Evolutionary conservation across 2,329 filamentous ascomycete genomes (phyloP).

Genomic region (Fusarium sulawesiense): DNA sequence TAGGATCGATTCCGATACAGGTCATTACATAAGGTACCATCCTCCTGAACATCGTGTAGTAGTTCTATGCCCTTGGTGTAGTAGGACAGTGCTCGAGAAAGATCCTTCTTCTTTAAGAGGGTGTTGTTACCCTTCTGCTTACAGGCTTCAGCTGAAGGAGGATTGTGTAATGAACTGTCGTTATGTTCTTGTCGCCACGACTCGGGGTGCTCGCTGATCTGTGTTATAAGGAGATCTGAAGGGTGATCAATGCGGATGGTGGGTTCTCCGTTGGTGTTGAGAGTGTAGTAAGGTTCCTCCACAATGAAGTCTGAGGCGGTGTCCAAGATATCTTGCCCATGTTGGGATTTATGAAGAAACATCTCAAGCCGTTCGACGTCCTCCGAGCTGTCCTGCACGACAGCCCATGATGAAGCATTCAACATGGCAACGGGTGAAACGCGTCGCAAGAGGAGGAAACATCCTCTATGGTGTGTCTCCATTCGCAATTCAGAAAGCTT

Average conservation of each 20-base stretch:
- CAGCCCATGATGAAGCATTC: conserved; percentile 46
- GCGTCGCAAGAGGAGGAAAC: conserved; percentile 43
- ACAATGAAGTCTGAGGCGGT: conserved; percentile 52
- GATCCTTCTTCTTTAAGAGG: too few relatives aligned
- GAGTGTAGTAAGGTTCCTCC: conserved; percentile 63
- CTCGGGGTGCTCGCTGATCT: conserved; percentile 27
- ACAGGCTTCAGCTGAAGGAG: conserved; percentile 23
- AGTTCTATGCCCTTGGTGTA: too few relatives aligned
- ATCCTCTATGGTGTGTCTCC: conserved; percentile 49
- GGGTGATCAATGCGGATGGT: conserved; percentile 54
- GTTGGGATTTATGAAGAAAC: conserved; percentile 51
- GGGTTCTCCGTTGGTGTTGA: conserved; percentile 54
- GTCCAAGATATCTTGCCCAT: conserved; percentile 51
- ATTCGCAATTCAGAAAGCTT: conserved; percentile 41
- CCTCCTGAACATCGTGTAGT: not conserved
- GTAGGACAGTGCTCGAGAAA: too few relatives aligned
- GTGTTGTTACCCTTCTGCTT: conserved; percentile 48
- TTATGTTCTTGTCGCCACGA: conserved; percentile 22
- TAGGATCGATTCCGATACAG: conserved; percentile 49
- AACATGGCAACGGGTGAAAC: conserved; percentile 43
- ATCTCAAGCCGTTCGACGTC: conserved; percentile 48
- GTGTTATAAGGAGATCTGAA: conserved; percentile 45
- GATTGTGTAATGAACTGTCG: rapidly evolving
- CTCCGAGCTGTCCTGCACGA: conserved; percentile 45
- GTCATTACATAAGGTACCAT: conserved; percentile 45